These are phyloP conservation scores for Leptographium wingfieldii DNA, from an alignment of 2,329 filamentous ascomycete genomes.

Conservation along the genomic window DNA sequence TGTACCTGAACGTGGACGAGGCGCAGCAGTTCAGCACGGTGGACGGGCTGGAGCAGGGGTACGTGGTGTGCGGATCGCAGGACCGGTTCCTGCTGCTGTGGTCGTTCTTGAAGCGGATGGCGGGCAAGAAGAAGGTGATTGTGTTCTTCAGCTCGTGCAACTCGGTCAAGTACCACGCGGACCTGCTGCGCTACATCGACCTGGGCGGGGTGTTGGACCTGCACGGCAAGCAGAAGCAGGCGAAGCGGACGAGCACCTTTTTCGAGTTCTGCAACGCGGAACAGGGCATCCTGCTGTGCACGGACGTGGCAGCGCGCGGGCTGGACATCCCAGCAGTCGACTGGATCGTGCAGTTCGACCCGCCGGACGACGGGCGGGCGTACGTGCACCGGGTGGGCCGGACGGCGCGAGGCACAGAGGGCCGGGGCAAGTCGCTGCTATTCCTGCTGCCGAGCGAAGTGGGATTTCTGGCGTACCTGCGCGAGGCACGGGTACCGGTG, in stretches of 20 bases:
- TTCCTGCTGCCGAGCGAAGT: constrained; percentile 89
- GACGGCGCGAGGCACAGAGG: constrained; percentile 73
- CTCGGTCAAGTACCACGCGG: constrained; percentile 89
- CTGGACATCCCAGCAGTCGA: constrained; percentile 91
- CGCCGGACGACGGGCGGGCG: constrained; percentile 77
- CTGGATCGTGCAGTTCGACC: constrained; percentile 94
- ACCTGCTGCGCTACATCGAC: constrained; percentile 96
- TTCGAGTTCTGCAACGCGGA: constrained; percentile 78
- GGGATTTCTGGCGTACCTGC: constrained; percentile 82
- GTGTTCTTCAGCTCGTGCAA: constrained; percentile 91
- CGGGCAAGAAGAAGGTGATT: constrained; percentile 96
- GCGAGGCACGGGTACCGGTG: constrained; percentile 81
- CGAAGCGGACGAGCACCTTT: constrained; percentile 92
- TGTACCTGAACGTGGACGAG: constrained; percentile 96
- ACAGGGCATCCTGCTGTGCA: constrained; percentile 83
- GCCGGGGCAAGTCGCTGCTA: constrained; percentile 78
- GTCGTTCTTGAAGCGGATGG: constrained; percentile 82
- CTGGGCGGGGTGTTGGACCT: constrained; percentile 60
- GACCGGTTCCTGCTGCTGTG: constrained; percentile 89
- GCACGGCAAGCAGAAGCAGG: constrained; percentile 92
- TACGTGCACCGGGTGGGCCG: constrained; percentile 96
- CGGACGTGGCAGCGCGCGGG: constrained; percentile 88
- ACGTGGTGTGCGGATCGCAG: constrained; percentile 85
- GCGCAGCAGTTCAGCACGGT: constrained; percentile 69
- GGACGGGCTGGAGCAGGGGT: constrained; percentile 88